Conservation (phyloP, 768 basidiomycete genomes). For the Mycena capillaripes region DNA sequence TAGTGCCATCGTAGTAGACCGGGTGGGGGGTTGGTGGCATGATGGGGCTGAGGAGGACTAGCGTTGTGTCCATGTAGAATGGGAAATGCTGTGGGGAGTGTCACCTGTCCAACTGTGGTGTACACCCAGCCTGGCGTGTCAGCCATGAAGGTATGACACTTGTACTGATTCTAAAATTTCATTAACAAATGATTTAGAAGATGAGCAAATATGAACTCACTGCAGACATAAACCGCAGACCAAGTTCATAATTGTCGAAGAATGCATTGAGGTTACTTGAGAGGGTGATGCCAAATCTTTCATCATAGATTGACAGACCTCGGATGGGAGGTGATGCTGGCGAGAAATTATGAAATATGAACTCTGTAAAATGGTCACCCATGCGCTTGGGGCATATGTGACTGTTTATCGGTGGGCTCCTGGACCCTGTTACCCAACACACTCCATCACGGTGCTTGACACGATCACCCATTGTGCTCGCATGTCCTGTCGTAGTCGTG, state of each 20-base stretch:
- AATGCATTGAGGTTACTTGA: not conserved
- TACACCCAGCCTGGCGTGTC: not conserved
- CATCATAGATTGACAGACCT: not conserved
- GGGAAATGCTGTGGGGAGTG: not conserved
- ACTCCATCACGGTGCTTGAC: not conserved
- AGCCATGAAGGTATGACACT: not conserved
- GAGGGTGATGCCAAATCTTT: not conserved
- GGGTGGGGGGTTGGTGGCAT: not conserved
- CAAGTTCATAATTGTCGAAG: not conserved
- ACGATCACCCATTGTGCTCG: not conserved
- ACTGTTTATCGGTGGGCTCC: not conserved
- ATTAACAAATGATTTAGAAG: not conserved
- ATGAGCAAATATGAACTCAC: not conserved
- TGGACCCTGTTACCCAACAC: not conserved
- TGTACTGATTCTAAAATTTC: not conserved
- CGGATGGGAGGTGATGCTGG: not conserved
- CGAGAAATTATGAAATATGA: not conserved
- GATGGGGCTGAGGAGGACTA: not conserved
- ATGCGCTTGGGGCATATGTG: constrained; percentile 6
- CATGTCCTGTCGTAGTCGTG: not conserved
- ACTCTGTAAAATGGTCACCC: not conserved
- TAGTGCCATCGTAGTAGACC: constrained; percentile 6
- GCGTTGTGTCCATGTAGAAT: not conserved
- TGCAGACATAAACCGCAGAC: not conserved
- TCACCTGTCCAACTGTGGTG: not conserved